Evolutionary conservation across 1,284 basidiomycete genomes (phyloP).

Genomic region (Acaromyces ingoldii): DNA sequence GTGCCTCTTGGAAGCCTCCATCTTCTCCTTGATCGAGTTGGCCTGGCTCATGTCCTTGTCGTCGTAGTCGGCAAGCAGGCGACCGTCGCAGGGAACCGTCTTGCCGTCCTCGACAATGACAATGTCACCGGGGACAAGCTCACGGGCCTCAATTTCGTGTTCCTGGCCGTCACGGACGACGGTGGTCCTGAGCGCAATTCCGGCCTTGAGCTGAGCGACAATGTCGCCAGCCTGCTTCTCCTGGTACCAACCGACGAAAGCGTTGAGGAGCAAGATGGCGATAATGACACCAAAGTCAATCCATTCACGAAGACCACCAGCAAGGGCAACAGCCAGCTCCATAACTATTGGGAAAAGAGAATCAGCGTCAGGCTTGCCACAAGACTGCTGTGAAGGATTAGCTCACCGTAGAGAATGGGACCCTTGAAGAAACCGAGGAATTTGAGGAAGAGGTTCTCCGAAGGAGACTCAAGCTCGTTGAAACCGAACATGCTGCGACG

Average conservation of each 20-base stretch:
- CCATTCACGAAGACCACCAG: conserved; percentile 54
- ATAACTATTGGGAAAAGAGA: conserved; percentile 29
- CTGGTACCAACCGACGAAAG: conserved; percentile 60
- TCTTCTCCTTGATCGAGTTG: conserved; percentile 46
- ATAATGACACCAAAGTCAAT: conserved; percentile 60
- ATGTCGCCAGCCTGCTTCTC: conserved; percentile 59
- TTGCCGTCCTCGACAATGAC: conserved; percentile 55
- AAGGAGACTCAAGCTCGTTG: conserved; percentile 52
- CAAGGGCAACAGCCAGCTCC: conserved; percentile 53
- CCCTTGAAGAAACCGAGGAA: conserved; percentile 53
- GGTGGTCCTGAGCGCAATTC: conserved; percentile 57
- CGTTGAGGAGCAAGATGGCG: conserved; percentile 54
- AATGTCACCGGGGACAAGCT: conserved; percentile 60
- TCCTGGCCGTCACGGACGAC: conserved; percentile 57
- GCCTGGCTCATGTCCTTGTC: conserved; percentile 50
- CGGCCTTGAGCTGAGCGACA: conserved; percentile 59
- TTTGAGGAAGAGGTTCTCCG: conserved; percentile 57
- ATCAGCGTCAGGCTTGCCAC: not conserved
- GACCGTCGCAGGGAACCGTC: conserved; percentile 59
- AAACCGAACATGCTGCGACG: conserved; percentile 50
- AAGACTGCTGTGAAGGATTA: not conserved
- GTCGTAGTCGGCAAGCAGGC: conserved; percentile 56
- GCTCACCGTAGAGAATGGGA: conserved; percentile 50
- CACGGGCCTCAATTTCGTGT: conserved; percentile 58
- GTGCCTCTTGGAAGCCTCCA: conserved; percentile 38